A percentile compares a stretch with the other conserved stretches of the same genome.
phyloP scores from a whole-genome alignment of 2,329 filamentous ascomycete genomes.

The Leptographium lundbergii region DNA sequence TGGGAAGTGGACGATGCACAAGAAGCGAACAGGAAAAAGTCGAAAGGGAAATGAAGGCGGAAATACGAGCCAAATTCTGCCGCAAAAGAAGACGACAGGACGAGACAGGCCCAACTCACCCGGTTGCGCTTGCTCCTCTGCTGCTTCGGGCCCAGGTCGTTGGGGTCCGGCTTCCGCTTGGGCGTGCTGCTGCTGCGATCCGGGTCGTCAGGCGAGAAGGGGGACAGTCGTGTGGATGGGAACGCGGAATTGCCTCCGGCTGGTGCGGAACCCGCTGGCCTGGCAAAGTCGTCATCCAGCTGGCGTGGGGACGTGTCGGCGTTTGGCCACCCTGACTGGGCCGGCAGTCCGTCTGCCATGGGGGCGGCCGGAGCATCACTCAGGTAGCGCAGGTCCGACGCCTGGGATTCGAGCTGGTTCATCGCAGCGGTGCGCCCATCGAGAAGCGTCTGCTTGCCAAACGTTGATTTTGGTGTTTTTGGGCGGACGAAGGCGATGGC shows the following conservation, averaged over 20 bases:
- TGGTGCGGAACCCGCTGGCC: constrained; percentile 19
- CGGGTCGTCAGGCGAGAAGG: constrained; percentile 5
- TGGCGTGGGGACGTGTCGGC: constrained; percentile 5
- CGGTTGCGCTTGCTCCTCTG: constrained; percentile 49
- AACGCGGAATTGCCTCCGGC: constrained; percentile 39
- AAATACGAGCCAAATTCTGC: not conserved
- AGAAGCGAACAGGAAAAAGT: not conserved
- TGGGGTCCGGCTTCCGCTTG: constrained; percentile 29
- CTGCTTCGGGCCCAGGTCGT: constrained; percentile 30
- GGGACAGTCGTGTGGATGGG: not conserved
- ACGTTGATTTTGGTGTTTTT: not conserved
- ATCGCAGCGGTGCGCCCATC: constrained; percentile 26
- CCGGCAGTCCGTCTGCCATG: constrained; percentile 14
- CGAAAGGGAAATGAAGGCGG: not conserved
- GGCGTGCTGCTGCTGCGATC: not conserved
- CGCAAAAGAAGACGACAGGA: not conserved
- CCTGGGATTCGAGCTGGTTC: constrained; percentile 43
- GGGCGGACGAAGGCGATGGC: not conserved
- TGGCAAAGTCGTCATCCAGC: constrained; percentile 9
- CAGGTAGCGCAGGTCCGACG: constrained; percentile 39
- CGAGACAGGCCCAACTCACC: constrained; percentile 24
- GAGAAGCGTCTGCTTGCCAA: not conserved
- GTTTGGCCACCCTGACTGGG: not conserved
- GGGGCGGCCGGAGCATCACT: constrained; percentile 23
- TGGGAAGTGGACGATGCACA: not conserved